Evolutionary conservation across 495 filamentous ascomycete species (phyloP).

Genomic region (Neurospora sp.): DNA sequence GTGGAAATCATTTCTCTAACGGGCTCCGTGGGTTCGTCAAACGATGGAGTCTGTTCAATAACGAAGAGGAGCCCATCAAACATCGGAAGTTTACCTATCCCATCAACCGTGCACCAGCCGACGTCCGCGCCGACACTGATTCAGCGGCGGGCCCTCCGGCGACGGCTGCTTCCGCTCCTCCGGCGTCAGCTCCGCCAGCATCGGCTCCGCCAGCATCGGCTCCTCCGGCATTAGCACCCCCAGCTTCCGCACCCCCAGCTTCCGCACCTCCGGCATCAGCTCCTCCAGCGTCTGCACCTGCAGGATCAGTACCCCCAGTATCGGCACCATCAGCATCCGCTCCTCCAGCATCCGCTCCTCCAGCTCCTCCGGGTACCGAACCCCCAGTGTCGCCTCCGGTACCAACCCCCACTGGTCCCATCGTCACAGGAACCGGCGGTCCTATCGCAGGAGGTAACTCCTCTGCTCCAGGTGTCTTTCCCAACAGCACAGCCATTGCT

Average conservation of each 20-base stretch:
- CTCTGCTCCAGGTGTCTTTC: not conserved
- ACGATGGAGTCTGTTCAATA: not conserved
- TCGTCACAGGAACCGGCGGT: not conserved
- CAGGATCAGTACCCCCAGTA: not conserved
- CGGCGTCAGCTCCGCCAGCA: not conserved
- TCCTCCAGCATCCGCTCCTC: not conserved
- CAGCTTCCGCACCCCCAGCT: not conserved
- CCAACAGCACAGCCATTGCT: not conserved
- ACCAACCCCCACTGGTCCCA: not conserved
- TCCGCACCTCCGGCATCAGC: not conserved
- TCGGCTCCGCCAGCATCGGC: not conserved
- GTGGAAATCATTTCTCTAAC: not conserved
- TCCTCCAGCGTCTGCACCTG: not conserved
- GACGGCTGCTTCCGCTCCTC: not conserved
- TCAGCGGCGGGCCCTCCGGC: not conserved
- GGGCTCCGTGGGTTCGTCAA: not conserved
- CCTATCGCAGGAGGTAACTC: not conserved
- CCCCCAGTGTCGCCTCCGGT: not conserved
- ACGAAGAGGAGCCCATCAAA: not conserved
- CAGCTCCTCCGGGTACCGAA: not conserved
- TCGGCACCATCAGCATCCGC: not conserved
- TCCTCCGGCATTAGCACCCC: not conserved
- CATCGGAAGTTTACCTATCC: not conserved
- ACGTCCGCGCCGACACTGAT: not conserved
- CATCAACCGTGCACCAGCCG: not conserved